These are phyloP conservation scores for Corylus heterophylla DNA, from an alignment of 306 rosid genomes.

Conservation along the genomic window DNA sequence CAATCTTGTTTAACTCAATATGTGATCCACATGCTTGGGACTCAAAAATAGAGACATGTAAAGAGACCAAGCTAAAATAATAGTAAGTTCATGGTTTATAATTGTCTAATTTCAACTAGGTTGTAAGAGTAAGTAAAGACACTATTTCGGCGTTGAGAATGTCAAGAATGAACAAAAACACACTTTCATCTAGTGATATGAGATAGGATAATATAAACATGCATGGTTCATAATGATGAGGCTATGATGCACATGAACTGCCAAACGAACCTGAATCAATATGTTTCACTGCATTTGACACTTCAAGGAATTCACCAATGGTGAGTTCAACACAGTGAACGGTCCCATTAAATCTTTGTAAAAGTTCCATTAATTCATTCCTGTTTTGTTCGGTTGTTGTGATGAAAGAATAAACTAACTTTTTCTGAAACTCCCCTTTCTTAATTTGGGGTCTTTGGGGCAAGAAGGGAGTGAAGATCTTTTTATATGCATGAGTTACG, in stretches of 20 bases:
- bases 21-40: no score
- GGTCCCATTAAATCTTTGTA: neutral
- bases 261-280: neutral
- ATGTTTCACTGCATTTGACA: neutral
- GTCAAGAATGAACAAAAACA: neutral
- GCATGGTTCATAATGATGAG: neutral
- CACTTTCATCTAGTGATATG: neutral
- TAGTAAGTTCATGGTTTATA: neutral
- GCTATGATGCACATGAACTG: neutral
- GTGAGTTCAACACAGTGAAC: constrained; percentile 3
- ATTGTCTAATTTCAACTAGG: neutral
- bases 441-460: neutral
- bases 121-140: neutral
- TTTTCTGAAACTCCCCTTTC: neutral
- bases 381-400: neutral
- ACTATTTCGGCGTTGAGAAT: neutral
- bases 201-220: neutral
- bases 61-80: neutral
- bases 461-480: neutral
- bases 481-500: neutral
- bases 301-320: neutral
- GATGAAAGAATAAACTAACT: neutral
- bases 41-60: neutral
- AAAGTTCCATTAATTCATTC: neutral
- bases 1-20: no score